These are phyloP conservation scores for Zygnema cylindricum DNA, from an alignment of 139 green algal genomes.

Conservation along the genomic window DNA sequence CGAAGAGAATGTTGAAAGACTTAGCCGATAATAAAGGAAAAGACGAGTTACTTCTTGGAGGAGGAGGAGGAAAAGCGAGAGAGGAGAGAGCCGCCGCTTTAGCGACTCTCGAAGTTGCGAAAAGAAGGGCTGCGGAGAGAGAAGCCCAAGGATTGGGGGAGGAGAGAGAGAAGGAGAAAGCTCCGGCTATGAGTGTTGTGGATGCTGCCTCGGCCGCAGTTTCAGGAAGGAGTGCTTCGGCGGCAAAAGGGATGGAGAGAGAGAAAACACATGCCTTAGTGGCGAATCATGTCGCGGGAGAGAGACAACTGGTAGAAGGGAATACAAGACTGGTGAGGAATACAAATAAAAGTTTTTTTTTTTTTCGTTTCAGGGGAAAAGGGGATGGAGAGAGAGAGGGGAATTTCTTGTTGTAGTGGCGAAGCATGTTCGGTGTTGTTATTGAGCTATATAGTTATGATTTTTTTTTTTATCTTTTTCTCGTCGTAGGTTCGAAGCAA, in stretches of 20 bases:
- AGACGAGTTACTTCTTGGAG: slow-evolving; percentile 65
- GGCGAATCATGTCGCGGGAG: slow-evolving; percentile 34
- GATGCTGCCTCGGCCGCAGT: slow-evolving; percentile 45
- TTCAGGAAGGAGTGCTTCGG: slow-evolving; percentile 29
- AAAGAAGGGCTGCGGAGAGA: slow-evolving; percentile 30
- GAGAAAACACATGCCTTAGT: slow-evolving; percentile 32
- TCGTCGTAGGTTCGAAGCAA: slow-evolving; percentile 42
- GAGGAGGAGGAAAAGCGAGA: slow-evolving; percentile 71
- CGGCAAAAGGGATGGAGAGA: slow-evolving; percentile 8
- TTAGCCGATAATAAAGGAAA: slow-evolving; percentile 4
- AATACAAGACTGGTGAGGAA: slow-evolving; percentile 46
- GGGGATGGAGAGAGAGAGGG: too few relatives aligned
- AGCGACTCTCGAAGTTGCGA: slow-evolving; percentile 21
- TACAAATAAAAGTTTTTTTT: too few relatives aligned
- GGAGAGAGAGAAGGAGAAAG: slow-evolving; percentile 29
- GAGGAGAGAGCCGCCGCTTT: slow-evolving; percentile 72
- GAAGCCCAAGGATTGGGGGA: slow-evolving; percentile 10
- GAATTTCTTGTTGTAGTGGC: too few relatives aligned
- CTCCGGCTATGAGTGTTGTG: slow-evolving; percentile 48
- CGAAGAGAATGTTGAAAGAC: slow-evolving; percentile 41
- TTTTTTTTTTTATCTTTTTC: too few relatives aligned
- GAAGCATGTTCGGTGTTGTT: too few relatives aligned
- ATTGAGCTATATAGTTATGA: too few relatives aligned
- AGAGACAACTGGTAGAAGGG: slow-evolving; percentile 4
- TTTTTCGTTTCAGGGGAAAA: too few relatives aligned